Evolutionary conservation across 768 basidiomycete genomes (phyloP).

Genomic region (Russula brevipes): DNA sequence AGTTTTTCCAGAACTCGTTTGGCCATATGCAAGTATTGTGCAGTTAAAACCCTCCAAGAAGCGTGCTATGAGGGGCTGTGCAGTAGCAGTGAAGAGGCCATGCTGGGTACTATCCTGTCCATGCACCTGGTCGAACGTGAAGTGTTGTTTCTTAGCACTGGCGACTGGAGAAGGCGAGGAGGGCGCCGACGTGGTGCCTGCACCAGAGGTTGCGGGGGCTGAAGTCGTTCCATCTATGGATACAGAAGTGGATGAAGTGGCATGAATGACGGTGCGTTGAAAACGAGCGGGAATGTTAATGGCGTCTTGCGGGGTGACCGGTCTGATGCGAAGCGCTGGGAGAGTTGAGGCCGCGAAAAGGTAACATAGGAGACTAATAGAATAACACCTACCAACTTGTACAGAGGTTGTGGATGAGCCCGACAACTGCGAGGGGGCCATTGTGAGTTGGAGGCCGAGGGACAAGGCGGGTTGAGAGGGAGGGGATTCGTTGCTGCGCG

Average conservation of each 20-base stretch:
- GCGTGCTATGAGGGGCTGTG: slow-evolving; percentile 76
- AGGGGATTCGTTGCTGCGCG: slow-evolving; percentile 16
- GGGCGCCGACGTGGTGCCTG: slow-evolving; percentile 41
- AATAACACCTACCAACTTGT: slow-evolving; percentile 77
- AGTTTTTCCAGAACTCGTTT: slow-evolving; percentile 94
- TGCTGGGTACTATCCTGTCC: slow-evolving; percentile 80
- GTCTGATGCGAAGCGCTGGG: slow-evolving; percentile 84
- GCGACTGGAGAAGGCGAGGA: slow-evolving; percentile 38
- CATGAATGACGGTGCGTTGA: slow-evolving; percentile 83
- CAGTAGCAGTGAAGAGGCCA: slow-evolving; percentile 79
- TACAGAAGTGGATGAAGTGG: slow-evolving; percentile 67
- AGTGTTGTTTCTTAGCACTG: slow-evolving; percentile 66
- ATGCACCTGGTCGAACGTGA: slow-evolving; percentile 93
- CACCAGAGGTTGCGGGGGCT: slow-evolving; percentile 46
- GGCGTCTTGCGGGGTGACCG: slow-evolving; percentile 77
- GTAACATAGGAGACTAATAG: slow-evolving; percentile 19
- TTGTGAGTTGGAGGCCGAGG: slow-evolving; percentile 33
- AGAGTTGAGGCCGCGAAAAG: slow-evolving; percentile 15
- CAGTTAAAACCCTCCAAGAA: slow-evolving; percentile 96
- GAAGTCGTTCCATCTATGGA: slow-evolving; percentile 69
- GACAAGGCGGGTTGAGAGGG: slow-evolving; percentile 17
- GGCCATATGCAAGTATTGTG: slow-evolving; percentile 96
- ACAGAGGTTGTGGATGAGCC: slow-evolving; percentile 72
- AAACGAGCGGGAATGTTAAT: slow-evolving; percentile 89
- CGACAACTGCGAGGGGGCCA: slow-evolving; percentile 71